These are phyloP conservation scores for Arthrobotrys sphaeroides DNA, from an alignment of 2,329 filamentous ascomycete genomes.

Conservation along the genomic window DNA sequence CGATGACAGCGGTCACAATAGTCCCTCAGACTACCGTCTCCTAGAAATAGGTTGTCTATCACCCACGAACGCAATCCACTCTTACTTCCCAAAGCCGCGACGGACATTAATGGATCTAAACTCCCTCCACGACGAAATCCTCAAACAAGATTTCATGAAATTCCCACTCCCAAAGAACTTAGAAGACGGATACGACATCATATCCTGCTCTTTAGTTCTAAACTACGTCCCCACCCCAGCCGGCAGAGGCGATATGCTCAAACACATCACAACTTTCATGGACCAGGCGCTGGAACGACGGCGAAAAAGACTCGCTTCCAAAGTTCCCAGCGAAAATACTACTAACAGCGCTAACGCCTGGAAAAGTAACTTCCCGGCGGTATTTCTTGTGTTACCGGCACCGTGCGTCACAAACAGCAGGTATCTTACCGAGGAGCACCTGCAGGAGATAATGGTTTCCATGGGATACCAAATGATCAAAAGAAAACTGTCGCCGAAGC, in stretches of 20 bases:
- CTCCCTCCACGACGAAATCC: constrained; percentile 79
- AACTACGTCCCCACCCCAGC: constrained; percentile 88
- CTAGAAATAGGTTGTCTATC: constrained; percentile 91
- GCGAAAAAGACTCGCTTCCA: not conserved
- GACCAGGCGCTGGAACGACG: constrained; percentile 26
- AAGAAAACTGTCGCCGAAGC: constrained; percentile 79
- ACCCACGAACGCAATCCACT: constrained; percentile 77
- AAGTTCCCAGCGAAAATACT: not conserved
- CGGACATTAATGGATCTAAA: constrained; percentile 77
- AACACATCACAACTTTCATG: constrained; percentile 68
- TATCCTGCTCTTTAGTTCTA: constrained; percentile 89
- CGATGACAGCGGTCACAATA: constrained; percentile 51
- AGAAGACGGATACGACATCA: constrained; percentile 79
- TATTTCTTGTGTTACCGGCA: constrained; percentile 90
- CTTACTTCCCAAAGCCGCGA: constrained; percentile 76
- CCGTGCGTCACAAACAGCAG: constrained; percentile 90
- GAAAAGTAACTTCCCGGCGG: constrained; percentile 68
- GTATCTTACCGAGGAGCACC: constrained; percentile 77
- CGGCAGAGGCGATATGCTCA: constrained; percentile 84
- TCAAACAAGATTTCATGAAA: constrained; percentile 93
- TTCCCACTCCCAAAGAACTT: constrained; percentile 74
- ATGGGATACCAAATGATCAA: constrained; percentile 75
- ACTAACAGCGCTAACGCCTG: constrained; percentile 54
- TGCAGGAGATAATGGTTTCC: constrained; percentile 77
- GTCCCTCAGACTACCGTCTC: constrained; percentile 67